A percentile compares a stretch with the other conserved stretches of the same genome.
These are phyloP conservation scores for Phoma sp. DNA, from an alignment of 2,329 filamentous ascomycete species.

Conservation along the genomic window DNA sequence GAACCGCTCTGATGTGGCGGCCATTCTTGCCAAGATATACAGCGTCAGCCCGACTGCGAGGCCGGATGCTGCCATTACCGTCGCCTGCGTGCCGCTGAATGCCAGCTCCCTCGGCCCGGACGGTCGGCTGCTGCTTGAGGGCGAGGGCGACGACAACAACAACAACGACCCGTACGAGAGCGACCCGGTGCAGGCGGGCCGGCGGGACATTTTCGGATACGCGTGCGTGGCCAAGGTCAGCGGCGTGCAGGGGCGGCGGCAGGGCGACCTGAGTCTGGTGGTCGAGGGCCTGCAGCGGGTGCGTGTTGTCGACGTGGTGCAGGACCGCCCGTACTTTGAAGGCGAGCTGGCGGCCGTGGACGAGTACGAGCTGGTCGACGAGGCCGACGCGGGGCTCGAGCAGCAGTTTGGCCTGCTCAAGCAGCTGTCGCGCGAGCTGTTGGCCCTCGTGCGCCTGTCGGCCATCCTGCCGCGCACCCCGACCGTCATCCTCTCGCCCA, in stretches of 20 bases:
- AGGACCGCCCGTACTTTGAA: constrained; percentile 86
- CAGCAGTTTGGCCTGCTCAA: constrained; percentile 82
- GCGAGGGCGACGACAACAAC: constrained; percentile 65
- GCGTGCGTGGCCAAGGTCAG: constrained; percentile 70
- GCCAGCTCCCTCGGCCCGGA: constrained; percentile 74
- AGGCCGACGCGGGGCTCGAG: constrained; percentile 60
- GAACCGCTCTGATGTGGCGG: constrained; percentile 84
- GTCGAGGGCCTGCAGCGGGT: constrained; percentile 86
- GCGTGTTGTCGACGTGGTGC: constrained; percentile 73
- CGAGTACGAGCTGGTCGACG: constrained; percentile 69
- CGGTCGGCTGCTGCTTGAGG: constrained; percentile 73
- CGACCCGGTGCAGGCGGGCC: constrained; percentile 52
- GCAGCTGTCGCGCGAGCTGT: constrained; percentile 81
- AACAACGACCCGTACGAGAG: constrained; percentile 54
- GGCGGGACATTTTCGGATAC: constrained; percentile 76
- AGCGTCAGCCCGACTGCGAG: constrained; percentile 72
- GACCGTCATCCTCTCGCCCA: constrained; percentile 72
- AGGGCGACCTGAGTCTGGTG: constrained; percentile 74
- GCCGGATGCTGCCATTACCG: constrained; percentile 71
- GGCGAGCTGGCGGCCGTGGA: constrained; percentile 75
- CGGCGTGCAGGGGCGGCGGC: constrained; percentile 55
- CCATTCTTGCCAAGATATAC: constrained; percentile 85
- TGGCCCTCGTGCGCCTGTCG: constrained; percentile 82
- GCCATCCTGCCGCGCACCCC: constrained; percentile 78
- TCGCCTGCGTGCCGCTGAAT: constrained; percentile 85